Conservation (phyloP, 1,139 yeast species). For the Hansenula sp. region DNA sequence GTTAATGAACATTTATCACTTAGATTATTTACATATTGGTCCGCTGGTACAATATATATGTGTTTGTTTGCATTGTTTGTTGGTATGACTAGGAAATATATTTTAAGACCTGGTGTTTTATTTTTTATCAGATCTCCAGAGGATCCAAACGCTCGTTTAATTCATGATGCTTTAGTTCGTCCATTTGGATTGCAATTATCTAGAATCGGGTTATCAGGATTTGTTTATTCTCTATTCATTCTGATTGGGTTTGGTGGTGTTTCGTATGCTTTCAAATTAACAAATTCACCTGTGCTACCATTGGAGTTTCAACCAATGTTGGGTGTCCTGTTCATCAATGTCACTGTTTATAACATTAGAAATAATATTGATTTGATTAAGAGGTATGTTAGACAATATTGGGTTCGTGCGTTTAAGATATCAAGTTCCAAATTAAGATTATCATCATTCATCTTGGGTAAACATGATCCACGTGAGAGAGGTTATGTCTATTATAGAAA, state of each 20-base stretch:
- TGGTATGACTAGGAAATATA: conserved; percentile 70
- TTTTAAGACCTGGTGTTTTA: conserved; percentile 84
- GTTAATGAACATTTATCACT: conserved; percentile 17
- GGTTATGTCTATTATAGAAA: conserved; percentile 65
- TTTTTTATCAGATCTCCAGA: conserved; percentile 93
- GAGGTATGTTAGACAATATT: conserved; percentile 43
- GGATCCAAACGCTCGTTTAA: conserved; percentile 85
- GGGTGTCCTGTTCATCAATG: conserved; percentile 1
- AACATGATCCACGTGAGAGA: conserved; percentile 69
- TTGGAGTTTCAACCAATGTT: conserved; percentile 4
- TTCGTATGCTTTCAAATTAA: conserved; percentile 30
- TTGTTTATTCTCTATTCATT: conserved; percentile 73
- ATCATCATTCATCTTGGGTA: conserved; percentile 74
- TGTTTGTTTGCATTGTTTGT: conserved; percentile 81
- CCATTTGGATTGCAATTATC: conserved; percentile 71
- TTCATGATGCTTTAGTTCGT: conserved; percentile 81
- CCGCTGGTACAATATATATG: conserved; percentile 82
- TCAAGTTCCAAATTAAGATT: conserved; percentile 59
- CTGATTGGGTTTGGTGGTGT: conserved; percentile 71
- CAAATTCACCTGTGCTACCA: conserved; percentile 16
- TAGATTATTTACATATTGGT: conserved; percentile 52
- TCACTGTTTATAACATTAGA: conserved; percentile 3
- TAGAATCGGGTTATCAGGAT: conserved; percentile 69
- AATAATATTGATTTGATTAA: conserved; percentile 11
- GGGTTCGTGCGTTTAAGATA: conserved; percentile 60